A percentile compares a stretch with the other conserved stretches of the same genome.
phyloP scores from a whole-genome alignment of 352 stramenopile genomes.

The Pythium periplocum region DNA sequence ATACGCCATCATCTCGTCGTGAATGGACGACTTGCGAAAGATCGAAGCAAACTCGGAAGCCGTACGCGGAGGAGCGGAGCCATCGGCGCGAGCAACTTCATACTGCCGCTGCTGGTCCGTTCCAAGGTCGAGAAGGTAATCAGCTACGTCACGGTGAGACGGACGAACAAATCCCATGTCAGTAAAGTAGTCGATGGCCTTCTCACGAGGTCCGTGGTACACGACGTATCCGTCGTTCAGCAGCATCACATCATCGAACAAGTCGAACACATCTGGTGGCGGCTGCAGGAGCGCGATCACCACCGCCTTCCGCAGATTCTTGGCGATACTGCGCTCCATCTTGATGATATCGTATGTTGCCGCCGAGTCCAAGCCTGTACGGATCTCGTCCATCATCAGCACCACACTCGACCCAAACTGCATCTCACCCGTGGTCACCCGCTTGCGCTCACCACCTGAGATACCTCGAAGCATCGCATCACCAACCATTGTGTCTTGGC shows the following conservation, averaged over 20 bases:
- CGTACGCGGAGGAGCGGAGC: constrained; percentile 13
- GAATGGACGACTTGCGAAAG: constrained; percentile 14
- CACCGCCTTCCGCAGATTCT: constrained; percentile 22
- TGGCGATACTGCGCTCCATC: constrained; percentile 28
- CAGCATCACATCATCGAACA: constrained; percentile 28
- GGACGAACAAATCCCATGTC: constrained; percentile 19
- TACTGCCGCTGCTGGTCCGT: constrained; percentile 25
- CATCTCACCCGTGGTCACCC: constrained; percentile 51
- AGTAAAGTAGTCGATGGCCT: constrained; percentile 21
- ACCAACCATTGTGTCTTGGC: constrained; percentile 38
- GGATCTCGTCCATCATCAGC: constrained; percentile 81
- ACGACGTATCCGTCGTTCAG: constrained; percentile 26
- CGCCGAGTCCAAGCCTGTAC: constrained; percentile 63
- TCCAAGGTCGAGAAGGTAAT: constrained; percentile 26
- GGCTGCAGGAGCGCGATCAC: constrained; percentile 26
- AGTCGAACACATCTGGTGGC: constrained; percentile 23
- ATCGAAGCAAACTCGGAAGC: constrained; percentile 20
- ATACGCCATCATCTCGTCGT: constrained; percentile 14
- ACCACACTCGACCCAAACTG: constrained; percentile 42
- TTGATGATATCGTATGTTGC: constrained; percentile 68
- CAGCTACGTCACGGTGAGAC: constrained; percentile 20
- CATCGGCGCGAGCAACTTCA: constrained; percentile 11
- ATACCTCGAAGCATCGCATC: constrained; percentile 38
- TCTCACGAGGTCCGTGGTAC: constrained; percentile 22
- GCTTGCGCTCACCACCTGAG: constrained; percentile 33